Percentiles rank a stretch among this genome's conserved stretches.
phyloP scores from a whole-genome alignment of 2,329 filamentous ascomycete species.

The Apiospora kogelbergensis region DNA sequence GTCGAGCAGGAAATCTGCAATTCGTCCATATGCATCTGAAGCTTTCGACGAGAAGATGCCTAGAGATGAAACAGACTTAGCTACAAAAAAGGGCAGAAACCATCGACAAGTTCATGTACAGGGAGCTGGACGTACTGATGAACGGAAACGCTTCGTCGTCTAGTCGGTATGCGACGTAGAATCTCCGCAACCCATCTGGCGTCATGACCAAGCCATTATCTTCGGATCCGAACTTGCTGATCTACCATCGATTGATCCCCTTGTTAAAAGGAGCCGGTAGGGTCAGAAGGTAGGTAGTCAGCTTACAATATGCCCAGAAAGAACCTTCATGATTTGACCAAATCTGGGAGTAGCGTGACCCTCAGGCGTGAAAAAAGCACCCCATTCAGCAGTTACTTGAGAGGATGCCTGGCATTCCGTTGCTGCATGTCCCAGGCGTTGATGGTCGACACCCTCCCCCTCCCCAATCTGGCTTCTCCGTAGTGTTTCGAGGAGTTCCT shows the following conservation, averaged over 20 bases:
- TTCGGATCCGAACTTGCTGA: slow-evolving; percentile 67
- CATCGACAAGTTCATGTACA: neutral
- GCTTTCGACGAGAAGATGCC: slow-evolving; percentile 51
- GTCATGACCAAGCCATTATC: slow-evolving; percentile 67
- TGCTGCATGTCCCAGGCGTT: neutral
- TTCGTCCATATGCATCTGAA: slow-evolving; percentile 45
- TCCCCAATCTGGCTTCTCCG: neutral
- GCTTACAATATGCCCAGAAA: slow-evolving; percentile 72
- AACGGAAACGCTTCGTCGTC: slow-evolving; percentile 69
- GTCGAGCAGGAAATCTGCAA: slow-evolving; percentile 58
- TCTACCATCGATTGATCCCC: slow-evolving; percentile 43
- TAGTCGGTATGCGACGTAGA: slow-evolving; percentile 68
- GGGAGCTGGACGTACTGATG: slow-evolving; percentile 48
- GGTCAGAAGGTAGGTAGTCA: neutral
- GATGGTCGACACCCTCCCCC: neutral
- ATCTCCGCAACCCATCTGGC: slow-evolving; percentile 71
- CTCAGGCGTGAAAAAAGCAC: slow-evolving; percentile 67
- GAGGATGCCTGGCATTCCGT: neutral
- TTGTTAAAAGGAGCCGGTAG: neutral
- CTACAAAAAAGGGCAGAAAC: slow-evolving; percentile 19
- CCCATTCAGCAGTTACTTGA: slow-evolving; percentile 55
- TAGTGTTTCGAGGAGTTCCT: neutral
- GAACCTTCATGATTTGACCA: slow-evolving; percentile 68
- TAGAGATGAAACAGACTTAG: slow-evolving; percentile 16
- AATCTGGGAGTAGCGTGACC: slow-evolving; percentile 68